phyloP scores from a whole-genome alignment of 2,329 filamentous ascomycete species.

The Aureobasidium zeae region DNA sequence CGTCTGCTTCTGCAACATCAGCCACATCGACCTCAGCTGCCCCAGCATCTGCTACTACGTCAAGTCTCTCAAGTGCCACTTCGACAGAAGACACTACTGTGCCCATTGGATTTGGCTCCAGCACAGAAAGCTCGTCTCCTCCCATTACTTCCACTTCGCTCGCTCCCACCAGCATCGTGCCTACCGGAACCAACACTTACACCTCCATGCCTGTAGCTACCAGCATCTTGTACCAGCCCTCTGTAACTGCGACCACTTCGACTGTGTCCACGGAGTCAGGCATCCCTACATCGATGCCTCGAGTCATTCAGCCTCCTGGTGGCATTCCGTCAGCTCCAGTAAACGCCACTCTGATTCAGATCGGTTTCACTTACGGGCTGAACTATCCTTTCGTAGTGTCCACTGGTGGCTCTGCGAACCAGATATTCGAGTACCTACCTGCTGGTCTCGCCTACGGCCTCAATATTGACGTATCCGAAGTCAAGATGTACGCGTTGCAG shows the following conservation, averaged over 20 bases:
- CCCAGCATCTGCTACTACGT: no score
- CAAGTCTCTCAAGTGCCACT: constrained; percentile 1
- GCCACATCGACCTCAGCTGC: no score
- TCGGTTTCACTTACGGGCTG: constrained; percentile 71
- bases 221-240: constrained; percentile 51
- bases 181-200: constrained; percentile 39
- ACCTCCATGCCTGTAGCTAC: constrained; percentile 47
- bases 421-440: constrained; percentile 76
- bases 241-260: constrained; percentile 24
- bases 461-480: constrained; percentile 37
- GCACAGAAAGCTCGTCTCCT: constrained; percentile 3
- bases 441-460: constrained; percentile 60
- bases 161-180: constrained; percentile 33
- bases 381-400: constrained; percentile 77
- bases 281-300: constrained; percentile 60
- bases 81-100: not conserved
- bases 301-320: constrained; percentile 62
- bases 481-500: constrained; percentile 61
- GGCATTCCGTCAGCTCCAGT: constrained; percentile 48
- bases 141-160: constrained; percentile 23
- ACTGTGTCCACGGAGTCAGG: constrained; percentile 39
- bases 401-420: constrained; percentile 62
- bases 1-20: not conserved
- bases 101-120: not conserved
- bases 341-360: constrained; percentile 64